Base-by-base conservation (phyloP, 495 filamentous ascomycete genomes). In the Trichoderma parareesei region DNA sequence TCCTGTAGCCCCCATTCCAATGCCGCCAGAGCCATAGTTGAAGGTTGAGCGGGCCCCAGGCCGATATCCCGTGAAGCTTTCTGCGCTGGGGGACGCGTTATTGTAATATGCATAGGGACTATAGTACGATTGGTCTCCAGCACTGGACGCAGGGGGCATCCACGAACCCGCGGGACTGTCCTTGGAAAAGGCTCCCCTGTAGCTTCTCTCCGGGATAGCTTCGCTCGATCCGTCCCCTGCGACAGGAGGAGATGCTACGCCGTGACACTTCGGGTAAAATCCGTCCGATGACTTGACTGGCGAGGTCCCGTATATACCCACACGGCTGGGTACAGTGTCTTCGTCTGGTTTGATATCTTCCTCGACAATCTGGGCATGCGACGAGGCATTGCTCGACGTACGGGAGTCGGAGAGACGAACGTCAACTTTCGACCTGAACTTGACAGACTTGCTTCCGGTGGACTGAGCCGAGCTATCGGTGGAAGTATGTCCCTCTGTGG, bases 331-430 rank as follows among this genome's bases (percentile, higher is more conserved):
- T 37, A 41, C 18, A 9, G 60, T 61, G 7, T 61, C 60, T 2
- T 61, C 60, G 60, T 61, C 37, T 8, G 60, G 60, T 27, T 61
- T 61, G 35, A 61, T 61, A 9, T 40, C 60, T n/a, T 41, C 60
- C 11, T 61, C 60, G 18, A 57, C 20, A 35, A 43, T 41, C 37
- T 61, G 8, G 14, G n/a, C 60, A 61, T 61, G 38, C 33, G 60
- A 61, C 16, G 60, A 40, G 33, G 41, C 38, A 20, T 43, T 43
- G 18, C 60, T 41, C 14, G 38, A 40, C 3, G 60, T 9, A 2
- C n/a, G 60, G 13, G 60, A 61, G 7, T 43, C 41, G 27, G 60
- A 61, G 10, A 40, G 37, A 8, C 60, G 38, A 27, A 61, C 33
- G 13, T 43, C 60, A 27, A 61, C 60, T 14, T 43, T 61, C 2